Evolutionary conservation across 2,329 filamentous ascomycete species (phyloP).

Genomic region (Pseudogymnoascus sp.): DNA sequence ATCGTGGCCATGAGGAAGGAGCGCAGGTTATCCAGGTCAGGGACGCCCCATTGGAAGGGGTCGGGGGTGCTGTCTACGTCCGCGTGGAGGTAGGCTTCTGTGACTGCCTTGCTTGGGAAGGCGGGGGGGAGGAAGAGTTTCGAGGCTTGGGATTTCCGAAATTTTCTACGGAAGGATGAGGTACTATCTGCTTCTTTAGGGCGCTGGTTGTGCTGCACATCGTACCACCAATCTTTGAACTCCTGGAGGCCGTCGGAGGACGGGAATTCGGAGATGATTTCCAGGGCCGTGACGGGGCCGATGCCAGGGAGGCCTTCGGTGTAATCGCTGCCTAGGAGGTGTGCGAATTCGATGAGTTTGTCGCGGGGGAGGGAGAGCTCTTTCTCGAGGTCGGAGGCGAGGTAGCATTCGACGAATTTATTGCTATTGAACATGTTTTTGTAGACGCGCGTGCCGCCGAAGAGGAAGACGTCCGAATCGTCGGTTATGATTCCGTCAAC

Average conservation of each 20-base stretch:
- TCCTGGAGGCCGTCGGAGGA: slow-evolving; percentile 50
- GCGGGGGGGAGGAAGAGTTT: slow-evolving; percentile 78
- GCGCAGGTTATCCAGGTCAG: slow-evolving; percentile 79
- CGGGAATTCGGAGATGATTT: slow-evolving; percentile 87
- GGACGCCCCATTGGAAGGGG: slow-evolving; percentile 89
- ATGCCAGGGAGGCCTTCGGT: slow-evolving; percentile 87
- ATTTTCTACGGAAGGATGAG: slow-evolving; percentile 73
- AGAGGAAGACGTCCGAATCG: slow-evolving; percentile 93
- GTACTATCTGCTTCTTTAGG: slow-evolving; percentile 54
- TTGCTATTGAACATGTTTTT: slow-evolving; percentile 99
- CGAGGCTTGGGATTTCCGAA: slow-evolving; percentile 68
- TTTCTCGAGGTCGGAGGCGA: slow-evolving; percentile 74
- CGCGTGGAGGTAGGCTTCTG: slow-evolving; percentile 75
- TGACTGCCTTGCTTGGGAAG: slow-evolving; percentile 75
- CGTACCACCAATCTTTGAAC: slow-evolving; percentile 84
- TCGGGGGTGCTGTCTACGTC: slow-evolving; percentile 77
- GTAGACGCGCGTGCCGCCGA: slow-evolving; percentile 92
- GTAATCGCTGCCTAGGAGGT: slow-evolving; percentile 89
- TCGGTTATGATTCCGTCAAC: slow-evolving; percentile 98
- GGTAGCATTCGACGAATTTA: slow-evolving; percentile 96
- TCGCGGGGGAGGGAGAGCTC: slow-evolving; percentile 83
- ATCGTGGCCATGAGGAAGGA: slow-evolving; percentile 85
- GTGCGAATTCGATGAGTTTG: slow-evolving; percentile 82
- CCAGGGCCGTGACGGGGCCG: slow-evolving; percentile 87
- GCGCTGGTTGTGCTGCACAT: slow-evolving; percentile 63